A percentile compares a stretch with the other conserved stretches of the same genome.
Evolutionary conservation across 495 filamentous ascomycete species (phyloP).

Genomic region (Daldinia loculata): DNA sequence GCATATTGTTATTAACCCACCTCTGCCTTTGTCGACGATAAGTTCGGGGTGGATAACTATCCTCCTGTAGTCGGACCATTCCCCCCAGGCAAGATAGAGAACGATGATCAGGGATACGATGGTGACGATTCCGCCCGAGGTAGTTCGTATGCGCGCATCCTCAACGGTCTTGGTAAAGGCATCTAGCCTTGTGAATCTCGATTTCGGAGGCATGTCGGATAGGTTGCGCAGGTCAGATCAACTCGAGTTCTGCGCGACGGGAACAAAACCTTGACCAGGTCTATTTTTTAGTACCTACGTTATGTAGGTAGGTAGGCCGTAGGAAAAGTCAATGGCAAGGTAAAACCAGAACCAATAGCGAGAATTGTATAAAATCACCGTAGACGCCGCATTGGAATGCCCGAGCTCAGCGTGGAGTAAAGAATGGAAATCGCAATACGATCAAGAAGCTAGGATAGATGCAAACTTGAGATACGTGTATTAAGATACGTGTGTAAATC

Average conservation of each 20-base stretch:
- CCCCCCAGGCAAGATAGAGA: slow-evolving; percentile 87
- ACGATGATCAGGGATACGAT: slow-evolving; percentile 88
- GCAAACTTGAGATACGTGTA: slow-evolving; percentile 24
- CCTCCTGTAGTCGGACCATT: slow-evolving; percentile 93
- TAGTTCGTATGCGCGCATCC: slow-evolving; percentile 97
- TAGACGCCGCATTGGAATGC: slow-evolving; percentile 39
- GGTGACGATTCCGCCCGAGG: slow-evolving; percentile 93
- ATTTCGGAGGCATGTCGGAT: slow-evolving; percentile 68
- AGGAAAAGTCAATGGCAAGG: slow-evolving; percentile 21
- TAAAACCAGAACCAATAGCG: slow-evolving; percentile 8
- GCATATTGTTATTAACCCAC: slow-evolving; percentile 57
- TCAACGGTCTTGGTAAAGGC: slow-evolving; percentile 99
- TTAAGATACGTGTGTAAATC: background rate
- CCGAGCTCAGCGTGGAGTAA: slow-evolving; percentile 18
- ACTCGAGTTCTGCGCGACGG: slow-evolving; percentile 10
- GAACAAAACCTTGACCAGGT: too few species aligned
- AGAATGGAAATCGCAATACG: slow-evolving; percentile 21
- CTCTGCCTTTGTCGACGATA: slow-evolving; percentile 95
- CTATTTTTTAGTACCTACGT: too few species aligned
- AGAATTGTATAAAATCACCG: slow-evolving; percentile 34
- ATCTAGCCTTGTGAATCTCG: slow-evolving; percentile 93
- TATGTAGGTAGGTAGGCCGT: background rate
- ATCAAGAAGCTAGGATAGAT: slow-evolving; percentile 12
- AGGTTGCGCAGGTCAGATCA: slow-evolving; percentile 18
- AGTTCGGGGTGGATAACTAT: slow-evolving; percentile 89